phyloP scores from a whole-genome alignment of 306 rosid species.

The Cucurbita ficifolia region DNA sequence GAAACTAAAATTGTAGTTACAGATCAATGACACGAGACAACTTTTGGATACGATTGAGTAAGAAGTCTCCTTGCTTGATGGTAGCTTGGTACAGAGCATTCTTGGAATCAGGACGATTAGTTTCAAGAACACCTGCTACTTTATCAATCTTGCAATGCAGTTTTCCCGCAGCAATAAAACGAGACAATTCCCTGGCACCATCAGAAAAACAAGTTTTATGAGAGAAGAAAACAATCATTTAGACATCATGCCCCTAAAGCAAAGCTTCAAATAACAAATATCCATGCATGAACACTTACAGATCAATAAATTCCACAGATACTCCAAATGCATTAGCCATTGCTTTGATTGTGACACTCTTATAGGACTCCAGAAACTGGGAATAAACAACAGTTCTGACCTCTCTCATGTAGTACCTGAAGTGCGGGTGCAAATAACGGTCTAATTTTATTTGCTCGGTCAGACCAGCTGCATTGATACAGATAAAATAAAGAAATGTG shows the following conservation, averaged over 20 bases:
- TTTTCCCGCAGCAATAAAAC: conserved; percentile 91
- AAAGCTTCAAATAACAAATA: background rate
- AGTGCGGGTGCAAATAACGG: conserved; percentile 83
- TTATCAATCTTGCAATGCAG: conserved; percentile 96
- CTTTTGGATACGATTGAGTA: conserved; percentile 82
- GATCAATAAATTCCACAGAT: conserved; percentile 77
- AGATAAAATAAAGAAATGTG: background rate
- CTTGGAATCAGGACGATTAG: conserved; percentile 90
- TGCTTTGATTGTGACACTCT: conserved; percentile 91
- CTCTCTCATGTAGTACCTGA: conserved; percentile 95
- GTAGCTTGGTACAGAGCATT: conserved; percentile 95
- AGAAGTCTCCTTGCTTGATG: conserved; percentile 95
- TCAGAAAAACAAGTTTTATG: conserved; percentile 1
- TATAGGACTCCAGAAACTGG: conserved; percentile 91
- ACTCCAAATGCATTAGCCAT: conserved; percentile 99
- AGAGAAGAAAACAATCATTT: background rate
- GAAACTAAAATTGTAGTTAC: conserved; percentile 6
- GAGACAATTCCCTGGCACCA: conserved; percentile 82
- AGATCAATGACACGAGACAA: conserved; percentile 88
- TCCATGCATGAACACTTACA: conserved; percentile 37
- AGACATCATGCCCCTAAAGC: background rate
- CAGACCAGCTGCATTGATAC: conserved; percentile 54
- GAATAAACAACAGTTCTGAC: conserved; percentile 75
- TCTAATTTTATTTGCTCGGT: conserved; percentile 83
- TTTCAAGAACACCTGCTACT: conserved; percentile 89